Evolutionary conservation across 768 basidiomycete species (phyloP).

Genomic region (Pisolithus microcarpus): DNA sequence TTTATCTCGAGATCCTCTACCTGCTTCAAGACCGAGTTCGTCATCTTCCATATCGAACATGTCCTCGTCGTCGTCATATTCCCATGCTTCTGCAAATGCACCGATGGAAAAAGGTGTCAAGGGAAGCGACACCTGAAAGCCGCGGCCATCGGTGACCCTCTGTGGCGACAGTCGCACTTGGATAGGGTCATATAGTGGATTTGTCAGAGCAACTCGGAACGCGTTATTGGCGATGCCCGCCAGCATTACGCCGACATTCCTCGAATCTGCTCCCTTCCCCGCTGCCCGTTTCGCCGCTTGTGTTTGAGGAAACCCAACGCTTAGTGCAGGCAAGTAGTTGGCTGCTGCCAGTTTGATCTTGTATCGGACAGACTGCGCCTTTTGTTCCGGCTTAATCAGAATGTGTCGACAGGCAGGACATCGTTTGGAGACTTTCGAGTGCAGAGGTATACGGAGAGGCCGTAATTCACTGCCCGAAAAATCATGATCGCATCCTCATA

Average conservation of each 20-base stretch:
- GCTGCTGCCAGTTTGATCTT: slow-evolving; percentile 97
- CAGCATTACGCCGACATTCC: slow-evolving; percentile 39
- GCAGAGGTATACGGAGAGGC: slow-evolving; percentile 86
- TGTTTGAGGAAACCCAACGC: slow-evolving; percentile 58
- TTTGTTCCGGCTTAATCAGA: slow-evolving; percentile 96
- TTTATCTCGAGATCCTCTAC: slow-evolving; percentile 38
- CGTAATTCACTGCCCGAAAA: slow-evolving; percentile 56
- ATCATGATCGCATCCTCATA: background rate
- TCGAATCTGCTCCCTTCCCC: slow-evolving; percentile 36
- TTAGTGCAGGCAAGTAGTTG: slow-evolving; percentile 87
- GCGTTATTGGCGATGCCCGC: slow-evolving; percentile 71
- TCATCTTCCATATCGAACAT: slow-evolving; percentile 57
- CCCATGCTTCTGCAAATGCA: slow-evolving; percentile 95
- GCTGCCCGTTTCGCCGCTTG: slow-evolving; percentile 32
- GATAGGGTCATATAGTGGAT: slow-evolving; percentile 94
- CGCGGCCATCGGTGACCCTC: slow-evolving; percentile 38
- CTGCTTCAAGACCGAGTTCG: slow-evolving; percentile 28
- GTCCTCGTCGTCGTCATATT: slow-evolving; percentile 89
- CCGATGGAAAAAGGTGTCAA: slow-evolving; percentile 72
- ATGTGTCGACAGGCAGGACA: slow-evolving; percentile 94
- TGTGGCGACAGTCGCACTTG: slow-evolving; percentile 83
- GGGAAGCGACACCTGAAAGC: slow-evolving; percentile 74
- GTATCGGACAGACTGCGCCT: slow-evolving; percentile 87
- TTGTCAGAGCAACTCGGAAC: slow-evolving; percentile 87
- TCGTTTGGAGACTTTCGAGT: slow-evolving; percentile 91